Base-by-base conservation (phyloP, 2,329 filamentous ascomycete species). In the Aschersonia sp. region DNA sequence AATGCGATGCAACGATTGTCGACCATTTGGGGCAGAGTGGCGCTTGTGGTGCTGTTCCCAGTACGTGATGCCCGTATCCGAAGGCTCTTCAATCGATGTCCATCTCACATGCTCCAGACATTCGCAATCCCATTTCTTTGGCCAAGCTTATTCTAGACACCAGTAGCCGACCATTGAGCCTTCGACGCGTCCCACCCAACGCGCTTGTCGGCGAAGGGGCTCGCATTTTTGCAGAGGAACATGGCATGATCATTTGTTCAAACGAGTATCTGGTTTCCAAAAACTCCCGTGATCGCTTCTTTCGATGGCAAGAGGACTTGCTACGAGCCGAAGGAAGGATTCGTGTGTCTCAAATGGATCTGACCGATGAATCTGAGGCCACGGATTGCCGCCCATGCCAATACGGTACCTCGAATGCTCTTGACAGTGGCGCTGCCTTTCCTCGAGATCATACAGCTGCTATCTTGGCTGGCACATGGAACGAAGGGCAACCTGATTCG, bases 1-100 rank as follows among this genome's bases (percentile, higher is more conserved):
- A 98, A 63, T 94, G 89, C 56, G 92, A 98, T 69, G 92, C 92
- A 48, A 89, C 88, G 0, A 78, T 98, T 47, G 85, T 98, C 41
- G 89, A 98, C 59, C 85, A 97, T 61, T 71, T 83, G 46, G 92
- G 94, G 42, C 81, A 89, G 53, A 97, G 91, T 62, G 92, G 92
- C 55, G 92, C 89, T 42, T 94, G 88, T 54, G 94, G 92, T 54
- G 91, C 92, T 43, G 87, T 92, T 43, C 78, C 87, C 52, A 85
- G 91, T 96, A 70, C 63, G 87, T 74, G 35, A 35, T 46, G 30
- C 40, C 10, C n/a, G 3, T 20, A 6, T n/a, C 7, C 35, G 35
- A 7, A 7, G 6, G 7, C 6, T 38, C 35, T 12, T 38, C 35
- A 38, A 12, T 38, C 35, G 35, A 7, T 12, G 12, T 7, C 5